phyloP scores from a whole-genome alignment of 2,329 filamentous ascomycete species.

The Alternaria gaisen region DNA sequence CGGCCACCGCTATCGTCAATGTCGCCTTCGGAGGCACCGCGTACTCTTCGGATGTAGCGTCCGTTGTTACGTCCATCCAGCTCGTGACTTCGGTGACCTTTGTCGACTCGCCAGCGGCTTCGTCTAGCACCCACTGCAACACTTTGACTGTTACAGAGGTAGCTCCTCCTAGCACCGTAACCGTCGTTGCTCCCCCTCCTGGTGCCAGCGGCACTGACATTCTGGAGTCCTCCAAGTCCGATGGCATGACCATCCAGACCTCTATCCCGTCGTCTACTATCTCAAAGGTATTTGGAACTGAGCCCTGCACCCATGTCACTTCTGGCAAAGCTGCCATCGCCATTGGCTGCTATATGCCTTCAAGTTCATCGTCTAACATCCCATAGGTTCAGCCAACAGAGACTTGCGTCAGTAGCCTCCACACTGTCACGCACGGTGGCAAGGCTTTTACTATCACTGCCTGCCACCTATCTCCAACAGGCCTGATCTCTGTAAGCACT shows the following conservation, averaged over 20 bases:
- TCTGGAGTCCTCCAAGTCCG: background rate
- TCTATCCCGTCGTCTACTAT: background rate
- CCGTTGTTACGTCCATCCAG: slow-evolving; percentile 11
- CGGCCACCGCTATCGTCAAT: slow-evolving; percentile 13
- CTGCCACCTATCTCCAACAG: background rate
- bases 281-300: background rate
- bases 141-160: slow-evolving; percentile 8
- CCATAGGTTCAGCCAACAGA: background rate
- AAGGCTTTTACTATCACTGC: background rate
- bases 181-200: slow-evolving; percentile 7
- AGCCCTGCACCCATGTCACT: background rate
- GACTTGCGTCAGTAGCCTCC: background rate
- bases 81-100: slow-evolving; percentile 7
- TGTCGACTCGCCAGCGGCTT: background rate
- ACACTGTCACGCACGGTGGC: background rate
- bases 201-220: background rate
- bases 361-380: background rate
- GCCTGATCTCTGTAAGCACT: background rate
- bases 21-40: slow-evolving; percentile 11
- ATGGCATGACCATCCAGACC: background rate
- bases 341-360: background rate
- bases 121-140: slow-evolving; percentile 3
- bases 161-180: slow-evolving; percentile 1
- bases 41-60: slow-evolving; percentile 4
- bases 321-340: background rate